These are phyloP conservation scores for Lycium barbarum DNA, from an alignment of 257 asterid species.

Conservation along the genomic window DNA sequence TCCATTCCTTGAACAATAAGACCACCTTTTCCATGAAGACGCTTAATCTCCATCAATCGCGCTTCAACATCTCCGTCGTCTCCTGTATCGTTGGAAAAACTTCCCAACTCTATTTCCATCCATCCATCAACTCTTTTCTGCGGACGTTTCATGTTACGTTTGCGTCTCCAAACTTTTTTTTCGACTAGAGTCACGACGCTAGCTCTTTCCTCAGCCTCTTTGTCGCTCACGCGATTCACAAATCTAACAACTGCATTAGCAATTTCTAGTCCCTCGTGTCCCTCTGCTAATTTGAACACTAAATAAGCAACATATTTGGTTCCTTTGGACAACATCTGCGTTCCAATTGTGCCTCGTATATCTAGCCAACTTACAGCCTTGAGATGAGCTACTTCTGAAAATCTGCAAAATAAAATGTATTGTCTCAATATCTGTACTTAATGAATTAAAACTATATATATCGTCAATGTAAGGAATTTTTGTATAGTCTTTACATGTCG, in stretches of 20 bases:
- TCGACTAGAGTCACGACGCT: constrained; percentile 11
- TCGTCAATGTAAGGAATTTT: background rate
- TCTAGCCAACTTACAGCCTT: background rate
- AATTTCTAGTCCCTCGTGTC: constrained; percentile 26
- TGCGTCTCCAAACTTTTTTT: background rate
- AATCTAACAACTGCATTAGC: constrained; percentile 17
- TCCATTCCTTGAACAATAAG: constrained; percentile 28
- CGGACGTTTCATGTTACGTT: background rate
- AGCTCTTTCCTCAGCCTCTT: constrained; percentile 3
- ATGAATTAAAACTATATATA: background rate
- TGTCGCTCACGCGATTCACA: background rate
- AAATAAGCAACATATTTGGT: constrained; percentile 18
- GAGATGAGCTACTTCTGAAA: constrained; percentile 17
- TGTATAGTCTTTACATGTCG: background rate
- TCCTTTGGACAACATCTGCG: constrained; percentile 13
- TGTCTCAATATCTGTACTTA: background rate
- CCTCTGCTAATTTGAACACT: constrained; percentile 19
- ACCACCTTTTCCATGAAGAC: constrained; percentile 15
- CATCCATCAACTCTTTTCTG: constrained; percentile 20
- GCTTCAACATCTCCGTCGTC: constrained; percentile 22
- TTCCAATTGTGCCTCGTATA: constrained; percentile 10
- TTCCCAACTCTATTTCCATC: constrained; percentile 25
- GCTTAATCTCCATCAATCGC: constrained; percentile 11
- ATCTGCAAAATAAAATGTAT: background rate
- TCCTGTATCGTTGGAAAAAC: background rate